A percentile compares a stretch with the other conserved stretches of the same genome.
These are phyloP conservation scores for Epichloe sylvatica DNA, from an alignment of 2,329 filamentous ascomycete genomes.

Conservation along the genomic window DNA sequence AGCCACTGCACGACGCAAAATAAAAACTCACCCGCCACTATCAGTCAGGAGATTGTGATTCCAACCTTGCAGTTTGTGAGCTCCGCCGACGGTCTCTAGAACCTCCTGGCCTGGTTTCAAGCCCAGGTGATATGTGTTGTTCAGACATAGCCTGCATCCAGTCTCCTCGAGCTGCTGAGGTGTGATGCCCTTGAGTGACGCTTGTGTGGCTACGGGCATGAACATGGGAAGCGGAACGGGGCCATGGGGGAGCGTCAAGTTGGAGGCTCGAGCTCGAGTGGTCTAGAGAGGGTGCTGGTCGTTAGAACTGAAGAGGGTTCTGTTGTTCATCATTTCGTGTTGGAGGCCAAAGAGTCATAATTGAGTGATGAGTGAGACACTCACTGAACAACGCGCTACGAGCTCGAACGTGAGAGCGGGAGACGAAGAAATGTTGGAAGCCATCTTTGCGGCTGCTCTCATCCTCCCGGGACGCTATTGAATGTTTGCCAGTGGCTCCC, in stretches of 20 bases:
- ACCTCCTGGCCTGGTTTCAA: conserved; percentile 88
- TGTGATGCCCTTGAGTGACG: conserved; percentile 85
- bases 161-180: conserved; percentile 84
- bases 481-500: not conserved
- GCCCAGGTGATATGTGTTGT: conserved; percentile 96
- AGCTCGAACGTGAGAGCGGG: conserved; percentile 68
- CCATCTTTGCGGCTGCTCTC: conserved; percentile 30
- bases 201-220: conserved; percentile 97
- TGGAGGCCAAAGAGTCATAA: not conserved
- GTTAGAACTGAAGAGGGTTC: not conserved
- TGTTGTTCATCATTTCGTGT: too few relatives aligned
- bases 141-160: conserved; percentile 79
- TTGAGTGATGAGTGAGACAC: conserved; percentile 14
- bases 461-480: conserved; percentile 8
- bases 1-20: not conserved
- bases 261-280: conserved; percentile 83
- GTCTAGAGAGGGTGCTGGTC: conserved; percentile 40
- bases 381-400: conserved; percentile 65
- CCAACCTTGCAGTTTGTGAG: conserved; percentile 92
- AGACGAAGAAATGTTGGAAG: conserved; percentile 37
- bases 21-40: conserved; percentile 46
- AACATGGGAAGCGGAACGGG: conserved; percentile 83
- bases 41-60: conserved; percentile 85
- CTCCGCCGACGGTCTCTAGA: conserved; percentile 75
- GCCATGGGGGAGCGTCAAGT: conserved; percentile 80